Base-by-base conservation (phyloP, 2,329 filamentous ascomycete species). In the Aspergillus pseudoviridinutans region DNA sequence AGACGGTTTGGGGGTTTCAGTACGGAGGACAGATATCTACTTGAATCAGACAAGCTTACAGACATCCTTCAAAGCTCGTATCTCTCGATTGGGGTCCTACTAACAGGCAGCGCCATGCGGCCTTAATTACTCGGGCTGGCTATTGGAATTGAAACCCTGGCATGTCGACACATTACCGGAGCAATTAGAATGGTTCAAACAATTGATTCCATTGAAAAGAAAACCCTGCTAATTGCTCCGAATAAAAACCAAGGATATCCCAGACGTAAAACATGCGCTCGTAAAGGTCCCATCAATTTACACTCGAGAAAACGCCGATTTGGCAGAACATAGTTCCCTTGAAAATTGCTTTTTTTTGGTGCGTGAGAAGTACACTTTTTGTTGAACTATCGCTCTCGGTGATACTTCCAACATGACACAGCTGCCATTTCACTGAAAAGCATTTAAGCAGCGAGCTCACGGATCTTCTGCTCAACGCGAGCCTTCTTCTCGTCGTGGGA, bases 381-480 rank as follows among this genome's bases (percentile, higher is more conserved):
- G 61, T 60, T 58, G 55, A 59, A 66, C 62, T 67, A 67, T 61
- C 65, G 62, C 60, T 62, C 63, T 63, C 58, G 65, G 53, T 55
- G 50, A 62, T 55, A 51, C 53, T 60, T 64, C 51, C 66, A 62
- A 63, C 58, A 66, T 61, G 60, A 65, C 32, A 29, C 32, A n/a
- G 32, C 52, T 51, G 22, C 50, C 54, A 51, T 46, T 29, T 47
- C 44, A 20, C 53, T 49, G 60, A 60, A 54, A 56, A 50, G 49
- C 64, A 66, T 67, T 74, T 76, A 79, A 67, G 72, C 71, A 63
- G 76, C 74, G 62, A 96, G 84, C 81, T 89, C 84, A 76, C 89
- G 87, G 82, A 99, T 99, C 86, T 90, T 95, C 78, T 87, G 86
- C 87, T 95, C 86, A 79, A 99, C 86, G 69, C 87, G 85, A 79